A percentile compares a stretch with the other conserved stretches of the same genome.
phyloP scores from a whole-genome alignment of 2,329 filamentous ascomycete species.

The Elsinoe perseae region DNA sequence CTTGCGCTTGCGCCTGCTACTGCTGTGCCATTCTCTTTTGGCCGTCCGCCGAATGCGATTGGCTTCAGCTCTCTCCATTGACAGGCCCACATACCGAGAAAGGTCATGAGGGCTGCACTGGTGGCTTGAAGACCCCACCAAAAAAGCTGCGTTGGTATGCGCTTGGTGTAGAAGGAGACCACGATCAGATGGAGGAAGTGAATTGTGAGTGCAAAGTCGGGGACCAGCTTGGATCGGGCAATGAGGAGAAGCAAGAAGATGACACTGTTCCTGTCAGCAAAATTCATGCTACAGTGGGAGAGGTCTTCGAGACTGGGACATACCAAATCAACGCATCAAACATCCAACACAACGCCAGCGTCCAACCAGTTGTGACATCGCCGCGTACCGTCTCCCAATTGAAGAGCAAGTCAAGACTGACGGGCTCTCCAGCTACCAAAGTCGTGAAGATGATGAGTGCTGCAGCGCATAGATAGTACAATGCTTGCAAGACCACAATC shows the following conservation, averaged over 20 bases:
- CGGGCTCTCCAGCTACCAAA: conserved; percentile 54
- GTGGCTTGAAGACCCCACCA: conserved; percentile 73
- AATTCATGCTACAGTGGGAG: not conserved
- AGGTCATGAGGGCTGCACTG: conserved; percentile 57
- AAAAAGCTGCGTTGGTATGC: conserved; percentile 66
- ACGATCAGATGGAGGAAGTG: conserved; percentile 74
- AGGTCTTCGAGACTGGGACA: conserved; percentile 24
- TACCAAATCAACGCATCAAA: conserved; percentile 58
- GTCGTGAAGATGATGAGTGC: conserved; percentile 60
- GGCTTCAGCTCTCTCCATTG: conserved; percentile 82
- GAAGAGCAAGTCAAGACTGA: conserved; percentile 52
- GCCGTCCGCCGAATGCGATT: conserved; percentile 69
- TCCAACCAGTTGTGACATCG: conserved; percentile 64
- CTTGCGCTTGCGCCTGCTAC: conserved; percentile 4
- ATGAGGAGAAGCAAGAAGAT: conserved; percentile 77
- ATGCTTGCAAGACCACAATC: conserved; percentile 56
- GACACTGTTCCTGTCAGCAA: conserved; percentile 47
- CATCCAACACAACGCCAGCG: conserved; percentile 59
- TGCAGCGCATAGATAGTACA: conserved; percentile 56
- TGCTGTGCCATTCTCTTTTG: conserved; percentile 21
- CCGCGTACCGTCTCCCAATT: conserved; percentile 57
- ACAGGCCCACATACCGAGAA: conserved; percentile 80
- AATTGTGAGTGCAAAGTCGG: conserved; percentile 86
- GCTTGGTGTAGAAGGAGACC: conserved; percentile 69
- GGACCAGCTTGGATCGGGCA: conserved; percentile 83